These are phyloP conservation scores for Pythium apleroticum DNA, from an alignment of 352 stramenopile species.

Conservation along the genomic window DNA sequence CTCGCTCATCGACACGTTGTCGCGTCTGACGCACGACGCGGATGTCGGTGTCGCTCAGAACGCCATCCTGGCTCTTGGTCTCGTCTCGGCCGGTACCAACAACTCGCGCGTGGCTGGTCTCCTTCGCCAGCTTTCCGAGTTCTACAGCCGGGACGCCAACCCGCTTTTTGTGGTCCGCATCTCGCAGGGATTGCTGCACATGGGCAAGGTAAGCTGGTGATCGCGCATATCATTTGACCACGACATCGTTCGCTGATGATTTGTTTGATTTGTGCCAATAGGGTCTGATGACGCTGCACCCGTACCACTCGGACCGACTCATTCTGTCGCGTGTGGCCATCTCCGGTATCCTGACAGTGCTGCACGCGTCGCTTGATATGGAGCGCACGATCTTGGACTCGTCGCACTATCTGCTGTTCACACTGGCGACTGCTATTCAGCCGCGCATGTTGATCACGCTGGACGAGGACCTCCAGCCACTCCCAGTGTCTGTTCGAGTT, in stretches of 20 bases:
- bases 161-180: conserved; percentile 99
- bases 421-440: conserved; percentile 97
- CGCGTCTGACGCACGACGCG: conserved; percentile 97
- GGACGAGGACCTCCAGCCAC: conserved; percentile 95
- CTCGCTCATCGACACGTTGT: conserved; percentile 95
- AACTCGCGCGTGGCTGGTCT: conserved; percentile 98
- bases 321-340: conserved; percentile 91
- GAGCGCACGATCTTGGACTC: conserved; percentile 98
- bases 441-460: conserved; percentile 98
- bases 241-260: conserved; percentile 2
- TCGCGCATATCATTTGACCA: neutral
- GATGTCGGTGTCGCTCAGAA: conserved; percentile 97
- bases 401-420: conserved; percentile 98
- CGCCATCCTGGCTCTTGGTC: conserved; percentile 95
- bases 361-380: conserved; percentile 97
- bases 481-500: conserved; percentile 97
- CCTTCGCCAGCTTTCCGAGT: conserved; percentile 96
- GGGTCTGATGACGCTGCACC: conserved; percentile 97
- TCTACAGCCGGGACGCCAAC: conserved; percentile 97
- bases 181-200: conserved; percentile 98
- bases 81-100: conserved; percentile 98
- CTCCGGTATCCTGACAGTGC: conserved; percentile 93
- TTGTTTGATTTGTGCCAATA: conserved; percentile 17
- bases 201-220: conserved; percentile 91
- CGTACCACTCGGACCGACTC: conserved; percentile 97